Base-by-base conservation (phyloP, 1,284 basidiomycete species). In the Amylostereum chailletii region DNA sequence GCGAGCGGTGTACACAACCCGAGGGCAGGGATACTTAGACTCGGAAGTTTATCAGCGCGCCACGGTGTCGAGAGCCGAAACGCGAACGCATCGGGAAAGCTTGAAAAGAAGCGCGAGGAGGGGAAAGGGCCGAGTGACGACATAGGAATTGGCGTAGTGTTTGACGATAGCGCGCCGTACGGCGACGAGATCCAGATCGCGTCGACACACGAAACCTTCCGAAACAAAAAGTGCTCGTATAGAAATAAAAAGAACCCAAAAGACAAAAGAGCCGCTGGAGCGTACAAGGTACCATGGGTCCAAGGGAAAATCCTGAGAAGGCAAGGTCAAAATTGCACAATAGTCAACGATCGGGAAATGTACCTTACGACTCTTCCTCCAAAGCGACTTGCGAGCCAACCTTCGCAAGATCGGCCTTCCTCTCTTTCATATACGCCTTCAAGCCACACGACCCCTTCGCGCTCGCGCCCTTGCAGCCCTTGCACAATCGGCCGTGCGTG, bases 401-500 rank as follows among this genome's bases (percentile, higher is more conserved):
- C 32, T 58, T 53, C 51, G 60, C 59, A 11, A 55, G 56, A 31
- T 61, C 57, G 11, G 56, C 59, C 46, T 52, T 61, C 42, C 50
- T 47, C 46, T 61, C 57, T 45, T 54, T 59, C 51, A 64, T 30
- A 59, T 63, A 67, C 32, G 42, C 53, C 60, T 65, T 67, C 52
- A 68, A 55, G 29, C 62, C 60, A 43, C 66, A 67, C 29, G 8
- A 56, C 5, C 55, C 58, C 47, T 58, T 60, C 19, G 53, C 55
- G 9, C 59, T 53, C 32, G 55, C 59, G n/a, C 55, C 55, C 53
- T 75, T 79, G 60, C 80, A 82, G 1, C 77, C 77, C 49, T 69
- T 72, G 55, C 80, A 81, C 5, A 60, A 55, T 39, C 77, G 61
- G 1, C 80, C 86, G 56, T 88, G 86, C 31, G 71, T 69, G 39